These are phyloP conservation scores for Balamuthia mandrillaris DNA, from an alignment of 208 protist species.

Conservation along the genomic window DNA sequence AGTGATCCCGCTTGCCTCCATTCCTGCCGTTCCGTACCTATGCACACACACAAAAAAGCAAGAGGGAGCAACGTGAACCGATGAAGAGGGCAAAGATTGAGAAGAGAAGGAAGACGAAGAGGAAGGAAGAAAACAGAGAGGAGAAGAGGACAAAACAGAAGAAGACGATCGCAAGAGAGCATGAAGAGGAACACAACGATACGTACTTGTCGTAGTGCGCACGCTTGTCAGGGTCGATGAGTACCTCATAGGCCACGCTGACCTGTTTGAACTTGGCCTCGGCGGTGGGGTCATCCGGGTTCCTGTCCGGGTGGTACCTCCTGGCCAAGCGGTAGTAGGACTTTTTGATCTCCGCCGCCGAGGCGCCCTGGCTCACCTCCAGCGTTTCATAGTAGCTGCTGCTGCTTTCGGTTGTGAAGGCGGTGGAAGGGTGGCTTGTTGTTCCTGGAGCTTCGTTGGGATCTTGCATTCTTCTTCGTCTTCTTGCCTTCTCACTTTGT, in stretches of 20 bases:
- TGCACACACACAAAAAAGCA: too few relatives aligned
- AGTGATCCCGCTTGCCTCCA: too few relatives aligned
- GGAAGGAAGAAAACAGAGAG: too few relatives aligned
- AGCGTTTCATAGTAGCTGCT: conserved; percentile 34
- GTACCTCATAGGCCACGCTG: conserved; percentile 54
- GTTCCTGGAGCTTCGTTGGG: background rate
- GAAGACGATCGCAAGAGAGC: too few relatives aligned
- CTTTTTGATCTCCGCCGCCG: conserved; percentile 55
- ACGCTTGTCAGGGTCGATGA: conserved; percentile 35
- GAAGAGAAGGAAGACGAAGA: too few relatives aligned
- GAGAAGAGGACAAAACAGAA: too few relatives aligned
- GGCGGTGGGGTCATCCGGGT: conserved; percentile 40
- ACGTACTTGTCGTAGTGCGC: conserved; percentile 55
- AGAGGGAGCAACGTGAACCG: too few relatives aligned
- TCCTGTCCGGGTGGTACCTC: conserved; percentile 59
- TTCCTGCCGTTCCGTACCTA: too few relatives aligned
- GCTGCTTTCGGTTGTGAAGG: background rate
- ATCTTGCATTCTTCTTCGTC: background rate
- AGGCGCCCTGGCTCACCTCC: conserved; percentile 38
- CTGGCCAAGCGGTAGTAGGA: conserved; percentile 53
- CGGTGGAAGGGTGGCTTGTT: background rate
- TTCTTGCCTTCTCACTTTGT: background rate
- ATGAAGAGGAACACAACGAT: too few relatives aligned
- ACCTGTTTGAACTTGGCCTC: conserved; percentile 53
- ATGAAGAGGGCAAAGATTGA: too few relatives aligned